Evolutionary conservation across 257 asterid genomes (phyloP).

Genomic region (Buddleja alternifolia): DNA sequence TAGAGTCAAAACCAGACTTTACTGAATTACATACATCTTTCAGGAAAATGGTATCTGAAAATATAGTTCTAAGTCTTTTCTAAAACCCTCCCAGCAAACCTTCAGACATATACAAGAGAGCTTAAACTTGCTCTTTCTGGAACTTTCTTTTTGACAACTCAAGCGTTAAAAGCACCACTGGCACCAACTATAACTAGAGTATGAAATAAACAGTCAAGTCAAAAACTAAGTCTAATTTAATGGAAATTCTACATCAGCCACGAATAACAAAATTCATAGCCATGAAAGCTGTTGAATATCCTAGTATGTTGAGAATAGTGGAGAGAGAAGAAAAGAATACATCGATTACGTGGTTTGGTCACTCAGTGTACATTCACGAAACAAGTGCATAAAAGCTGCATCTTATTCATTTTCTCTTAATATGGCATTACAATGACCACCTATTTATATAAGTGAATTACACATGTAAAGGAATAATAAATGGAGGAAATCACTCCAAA

Average conservation of each 20-base stretch:
- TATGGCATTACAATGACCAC: too few relatives aligned
- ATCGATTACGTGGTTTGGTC: too few relatives aligned
- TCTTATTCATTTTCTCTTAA: too few relatives aligned
- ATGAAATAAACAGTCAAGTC: slow-evolving; percentile 20
- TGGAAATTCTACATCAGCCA: slow-evolving; percentile 19
- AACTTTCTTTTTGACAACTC: slow-evolving; percentile 12
- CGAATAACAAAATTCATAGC: slow-evolving; percentile 7
- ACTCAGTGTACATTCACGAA: too few relatives aligned
- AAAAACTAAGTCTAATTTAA: slow-evolving; percentile 20
- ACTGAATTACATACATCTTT: neutral
- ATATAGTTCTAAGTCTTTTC: slow-evolving; percentile 8
- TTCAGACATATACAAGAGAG: slow-evolving; percentile 5
- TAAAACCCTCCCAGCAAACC: slow-evolving; percentile 4
- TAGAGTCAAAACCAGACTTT: slow-evolving; percentile 23
- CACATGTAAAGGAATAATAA: too few relatives aligned
- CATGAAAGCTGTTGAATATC: too few relatives aligned
- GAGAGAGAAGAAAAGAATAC: too few relatives aligned
- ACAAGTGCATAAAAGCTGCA: too few relatives aligned
- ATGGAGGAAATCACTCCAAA: too few relatives aligned
- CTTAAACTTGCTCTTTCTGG: neutral
- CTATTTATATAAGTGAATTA: too few relatives aligned
- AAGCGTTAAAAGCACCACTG: slow-evolving; percentile 15
- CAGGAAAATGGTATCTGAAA: slow-evolving; percentile 3
- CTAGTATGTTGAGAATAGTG: too few relatives aligned
- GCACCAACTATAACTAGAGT: slow-evolving; percentile 16